Base-by-base conservation (phyloP, 106 monocot genomes). In the Xerophyta viscosa region DNA sequence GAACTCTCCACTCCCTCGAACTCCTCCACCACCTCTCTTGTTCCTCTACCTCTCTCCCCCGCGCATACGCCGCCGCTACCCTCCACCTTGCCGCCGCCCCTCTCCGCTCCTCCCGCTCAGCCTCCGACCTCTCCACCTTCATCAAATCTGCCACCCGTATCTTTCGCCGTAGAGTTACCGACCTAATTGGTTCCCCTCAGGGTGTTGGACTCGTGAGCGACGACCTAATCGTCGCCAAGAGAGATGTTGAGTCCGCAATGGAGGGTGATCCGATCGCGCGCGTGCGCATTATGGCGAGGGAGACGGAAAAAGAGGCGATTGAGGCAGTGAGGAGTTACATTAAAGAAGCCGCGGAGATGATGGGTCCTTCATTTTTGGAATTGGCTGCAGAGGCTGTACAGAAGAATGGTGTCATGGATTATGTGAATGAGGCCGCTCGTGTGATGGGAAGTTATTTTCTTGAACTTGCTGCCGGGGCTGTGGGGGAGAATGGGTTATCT, bases 361-460 rank as follows among this genome's bases (percentile, higher is more conserved):
- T 83, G 66, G 83, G 83, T 0, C 73, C 77, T 14, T 39, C 77
- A 5, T 49, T 66, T 57, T 67, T 81, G 23, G 71, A 81, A 36
- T 20, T 70, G 5, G 56, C 36, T 2, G 71, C 71, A 0, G 44
- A 37, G 6, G 54, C 21, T 7, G 24, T 64, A 11, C 6, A 33
- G 12, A 27, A 7, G 10, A 33, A 27, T 9, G 43, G 24, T 11
- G 14, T 44, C 15, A 14, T 9, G 43, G 43, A 3, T 44, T 9
- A 44, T 44, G 43, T 44, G 14, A 17, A 14, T 17, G 43, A 44
- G 43, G 33, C 33, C 11, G 33, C 33, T 6, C 7, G 11, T 11
- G 11, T 6, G 33, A 36, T 36, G 33, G 33, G 33, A 11, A 36
- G 33, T 36, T 36, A 5, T 36, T 36, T 36, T 11, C 6, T 24